A percentile compares a stretch with the other conserved stretches of the same genome.
Conservation (phyloP, 352 stramenopile genomes). For the Saprolegnia parasitica region DNA sequence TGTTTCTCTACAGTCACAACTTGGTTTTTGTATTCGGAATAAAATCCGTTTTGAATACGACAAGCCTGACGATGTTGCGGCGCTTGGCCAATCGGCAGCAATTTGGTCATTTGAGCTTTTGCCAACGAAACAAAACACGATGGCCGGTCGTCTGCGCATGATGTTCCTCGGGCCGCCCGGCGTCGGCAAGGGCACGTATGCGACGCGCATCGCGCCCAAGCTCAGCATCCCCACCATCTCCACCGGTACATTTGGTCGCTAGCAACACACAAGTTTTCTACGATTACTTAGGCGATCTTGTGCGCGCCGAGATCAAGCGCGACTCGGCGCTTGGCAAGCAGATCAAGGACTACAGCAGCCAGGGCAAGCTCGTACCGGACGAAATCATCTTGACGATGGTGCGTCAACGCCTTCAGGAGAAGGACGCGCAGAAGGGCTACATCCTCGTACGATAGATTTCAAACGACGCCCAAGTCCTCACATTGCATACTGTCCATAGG, state of each 20-base stretch:
- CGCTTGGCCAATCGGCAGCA: not conserved
- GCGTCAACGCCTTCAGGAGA: constrained; percentile 43
- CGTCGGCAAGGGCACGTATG: constrained; percentile 89
- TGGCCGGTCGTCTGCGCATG: constrained; percentile 33
- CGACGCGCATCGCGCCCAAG: constrained; percentile 76
- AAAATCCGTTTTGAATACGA: not conserved
- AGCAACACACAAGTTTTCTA: not conserved
- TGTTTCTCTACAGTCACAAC: not conserved
- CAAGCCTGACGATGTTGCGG: not conserved
- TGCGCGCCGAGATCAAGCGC: constrained; percentile 85
- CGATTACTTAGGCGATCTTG: constrained; percentile 54
- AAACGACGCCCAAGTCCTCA: too few relatives aligned
- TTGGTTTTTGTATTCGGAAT: not conserved
- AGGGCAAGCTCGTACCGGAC: constrained; percentile 79
- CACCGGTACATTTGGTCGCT: constrained; percentile 37
- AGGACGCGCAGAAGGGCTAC: constrained; percentile 73
- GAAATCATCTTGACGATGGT: constrained; percentile 88
- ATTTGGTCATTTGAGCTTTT: not conserved
- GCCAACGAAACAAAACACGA: not conserved
- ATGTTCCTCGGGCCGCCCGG: constrained; percentile 89
- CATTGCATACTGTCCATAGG: constrained; percentile 30
- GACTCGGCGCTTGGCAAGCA: constrained; percentile 58
- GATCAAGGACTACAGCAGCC: constrained; percentile 85
- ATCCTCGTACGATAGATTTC: too few relatives aligned
- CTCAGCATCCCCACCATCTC: constrained; percentile 86